Base-by-base conservation (phyloP, 768 basidiomycete genomes). In the Russula emetica region DNA sequence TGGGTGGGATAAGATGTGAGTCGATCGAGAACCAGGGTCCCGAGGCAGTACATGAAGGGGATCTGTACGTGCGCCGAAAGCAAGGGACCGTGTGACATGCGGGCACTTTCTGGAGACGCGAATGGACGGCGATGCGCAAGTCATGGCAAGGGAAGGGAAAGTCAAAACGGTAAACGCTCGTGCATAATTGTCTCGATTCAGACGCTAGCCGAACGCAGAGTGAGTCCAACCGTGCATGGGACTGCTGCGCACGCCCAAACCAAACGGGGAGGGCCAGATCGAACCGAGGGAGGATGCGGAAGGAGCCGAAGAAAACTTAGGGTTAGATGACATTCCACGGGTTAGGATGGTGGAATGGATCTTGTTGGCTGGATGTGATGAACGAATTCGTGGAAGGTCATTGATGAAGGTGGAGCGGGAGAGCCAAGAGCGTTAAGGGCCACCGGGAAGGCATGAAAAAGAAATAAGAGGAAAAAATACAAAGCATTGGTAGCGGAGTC, bases 281-380 rank as follows among this genome's bases (percentile, higher is more conserved):
- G 40, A 26, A 50, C 49, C 26, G 49, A 50, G 26, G 49, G 49
- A 7, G 26, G 49, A 50, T 50, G 49, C 26, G 49, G 16, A 50
- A 34, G 49, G 49, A 50, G 49, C 49, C 49, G 49, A 28, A 24
- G 49, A 28, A 16, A 26, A 50, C 49, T 50, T 50, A 50, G 49
- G 49, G 49, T 50, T 50, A 50, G 49, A 67, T 67, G 57, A 44
- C 66, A 67, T 56, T 52, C 66, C 66, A 64, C 63, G 3, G 56
- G 51, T 53, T 63, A 53, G 34, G 28, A 30, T 5, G 28, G 59
- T 65, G 63, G 63, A 60, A 67, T 60, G 58, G 49, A 53, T 60
- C 53, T 50, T 55, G 62, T 66, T 64, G 66, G 63, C 66, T 65
- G 45, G 40, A 52, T 20, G 54, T 55, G 58, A 42, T 16, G 40